Evolutionary conservation across 305 asterid species (phyloP), one percentile per base, ranked within the genome.

Genomic region (Solanum aculeatissimum): DNA sequence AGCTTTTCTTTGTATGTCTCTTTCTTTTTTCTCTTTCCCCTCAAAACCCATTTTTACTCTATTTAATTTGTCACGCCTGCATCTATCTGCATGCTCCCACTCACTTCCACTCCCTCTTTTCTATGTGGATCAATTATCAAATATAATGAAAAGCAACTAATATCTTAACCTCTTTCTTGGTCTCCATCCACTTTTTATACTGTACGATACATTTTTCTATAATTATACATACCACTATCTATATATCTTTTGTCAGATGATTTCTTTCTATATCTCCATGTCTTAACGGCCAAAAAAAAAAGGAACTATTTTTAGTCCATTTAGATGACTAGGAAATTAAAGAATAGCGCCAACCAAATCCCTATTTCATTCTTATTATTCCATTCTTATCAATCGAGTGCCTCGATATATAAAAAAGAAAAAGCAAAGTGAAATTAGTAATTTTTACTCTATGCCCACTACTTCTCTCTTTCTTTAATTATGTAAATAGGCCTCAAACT

Each of bases 1-100:
- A 93, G 94, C 96, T 93, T 93, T 91, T 93, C 72, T 16, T 32
- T 88, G 83, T 16, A 58, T 81, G 87, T 87, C 70, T 85, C 83
- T 80, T 83, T 69, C 58, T 62, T 69, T 72, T 40, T 60, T 55
- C 65, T 80, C 74, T 71, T 81, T 83, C 47, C 87, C 65, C 83
- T 58, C 84, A 80, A 85, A 43, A 35, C 81, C 87, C 84, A 87
- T 78, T 66, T 66, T 40, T 6, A 51, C 16, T 51, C 16, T 63
- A 63, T 25, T 62, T 0, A 35, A 70, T 40, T 88, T 75, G 84
- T 87, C 94, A 94, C 94, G 96, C 95, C 89, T 88, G 91, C 68
- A 60, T 60, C 68, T 60, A 60, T 60, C 68, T 60, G 66, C 74
- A 66, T 66, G 74, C 93, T 88, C 89, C 92, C 83, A 70, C 65